Conservation (phyloP, 495 filamentous ascomycete species). For the Thozetella sp. region DNA sequence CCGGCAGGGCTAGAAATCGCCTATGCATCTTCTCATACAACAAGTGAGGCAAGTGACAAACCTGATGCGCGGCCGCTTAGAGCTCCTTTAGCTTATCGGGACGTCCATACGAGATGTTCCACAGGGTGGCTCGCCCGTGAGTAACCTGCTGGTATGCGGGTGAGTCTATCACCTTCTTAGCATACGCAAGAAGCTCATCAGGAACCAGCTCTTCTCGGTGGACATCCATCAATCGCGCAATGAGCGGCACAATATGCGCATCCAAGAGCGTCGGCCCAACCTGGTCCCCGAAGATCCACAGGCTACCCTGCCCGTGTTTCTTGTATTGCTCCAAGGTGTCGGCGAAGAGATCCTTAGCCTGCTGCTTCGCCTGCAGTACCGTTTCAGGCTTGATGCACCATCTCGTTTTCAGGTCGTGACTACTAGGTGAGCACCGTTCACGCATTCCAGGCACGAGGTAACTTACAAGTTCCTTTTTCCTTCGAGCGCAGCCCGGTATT, state of each 20-base stretch:
- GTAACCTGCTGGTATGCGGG: neutral
- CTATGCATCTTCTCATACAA: too few relatives aligned
- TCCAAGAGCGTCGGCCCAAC: conserved; percentile 5
- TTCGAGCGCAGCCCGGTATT: conserved; percentile 50
- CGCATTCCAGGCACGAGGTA: conserved; percentile 7
- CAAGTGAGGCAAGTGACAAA: neutral
- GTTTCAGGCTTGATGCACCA: conserved; percentile 5
- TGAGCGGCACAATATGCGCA: conserved; percentile 19
- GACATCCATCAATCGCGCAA: conserved; percentile 9
- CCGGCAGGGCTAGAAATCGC: too few relatives aligned
- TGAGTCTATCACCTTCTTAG: neutral
- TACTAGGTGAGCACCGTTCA: neutral
- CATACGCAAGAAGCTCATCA: neutral
- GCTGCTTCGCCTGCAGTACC: neutral
- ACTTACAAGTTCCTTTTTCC: conserved; percentile 8
- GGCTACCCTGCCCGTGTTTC: neutral
- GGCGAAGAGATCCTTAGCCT: neutral
- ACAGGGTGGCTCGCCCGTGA: conserved; percentile 3
- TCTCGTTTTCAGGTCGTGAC: conserved; percentile 13
- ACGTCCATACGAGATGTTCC: conserved; percentile 2
- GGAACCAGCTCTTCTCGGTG: conserved; percentile 1
- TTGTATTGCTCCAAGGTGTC: neutral
- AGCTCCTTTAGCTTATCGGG: neutral
- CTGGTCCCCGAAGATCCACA: conserved; percentile 8
- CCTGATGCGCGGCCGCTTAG: neutral